phyloP scores from a whole-genome alignment of 2,329 filamentous ascomycete genomes.

The Claviceps citrina region DNA sequence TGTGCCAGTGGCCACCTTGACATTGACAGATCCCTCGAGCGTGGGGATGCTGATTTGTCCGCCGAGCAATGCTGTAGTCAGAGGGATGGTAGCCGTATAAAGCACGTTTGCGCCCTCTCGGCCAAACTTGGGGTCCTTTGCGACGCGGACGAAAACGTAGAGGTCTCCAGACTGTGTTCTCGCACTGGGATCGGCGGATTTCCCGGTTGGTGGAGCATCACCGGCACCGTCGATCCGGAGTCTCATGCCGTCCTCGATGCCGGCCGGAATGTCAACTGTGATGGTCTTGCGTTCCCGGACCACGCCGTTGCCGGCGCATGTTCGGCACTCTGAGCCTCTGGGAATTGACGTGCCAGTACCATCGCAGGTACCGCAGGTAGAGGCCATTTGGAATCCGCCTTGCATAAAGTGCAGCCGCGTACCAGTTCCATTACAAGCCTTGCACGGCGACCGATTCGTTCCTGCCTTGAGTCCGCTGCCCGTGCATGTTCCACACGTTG shows the following conservation, averaged over 20 bases:
- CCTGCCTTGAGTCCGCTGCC: slow-evolving; percentile 78
- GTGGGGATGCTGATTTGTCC: slow-evolving; percentile 84
- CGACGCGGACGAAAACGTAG: slow-evolving; percentile 78
- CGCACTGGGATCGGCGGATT: slow-evolving; percentile 44
- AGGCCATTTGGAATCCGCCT: slow-evolving; percentile 90
- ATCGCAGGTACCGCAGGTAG: slow-evolving; percentile 68
- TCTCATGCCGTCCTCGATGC: slow-evolving; percentile 93
- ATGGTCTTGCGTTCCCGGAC: slow-evolving; percentile 71
- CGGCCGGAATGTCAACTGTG: slow-evolving; percentile 80
- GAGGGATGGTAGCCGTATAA: slow-evolving; percentile 77
- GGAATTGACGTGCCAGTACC: slow-evolving; percentile 66
- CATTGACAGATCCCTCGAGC: slow-evolving; percentile 74
- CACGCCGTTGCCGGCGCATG: slow-evolving; percentile 71
- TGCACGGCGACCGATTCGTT: slow-evolving; percentile 56
- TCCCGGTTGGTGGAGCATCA: slow-evolving; percentile 67
- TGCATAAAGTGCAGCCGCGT: slow-evolving; percentile 77
- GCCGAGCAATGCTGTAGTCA: slow-evolving; percentile 84
- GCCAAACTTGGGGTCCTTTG: slow-evolving; percentile 79
- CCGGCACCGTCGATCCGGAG: slow-evolving; percentile 73
- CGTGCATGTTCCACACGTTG: slow-evolving; percentile 65
- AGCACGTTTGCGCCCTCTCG: slow-evolving; percentile 79
- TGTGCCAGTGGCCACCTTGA: slow-evolving; percentile 83
- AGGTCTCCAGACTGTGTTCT: slow-evolving; percentile 69
- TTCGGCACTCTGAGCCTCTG: slow-evolving; percentile 62
- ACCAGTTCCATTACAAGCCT: slow-evolving; percentile 71